Percentiles rank a stretch among this genome's conserved stretches.
These are phyloP conservation scores for Eucalyptus sp. DNA, from an alignment of 345 rosid species.

Conservation along the genomic window DNA sequence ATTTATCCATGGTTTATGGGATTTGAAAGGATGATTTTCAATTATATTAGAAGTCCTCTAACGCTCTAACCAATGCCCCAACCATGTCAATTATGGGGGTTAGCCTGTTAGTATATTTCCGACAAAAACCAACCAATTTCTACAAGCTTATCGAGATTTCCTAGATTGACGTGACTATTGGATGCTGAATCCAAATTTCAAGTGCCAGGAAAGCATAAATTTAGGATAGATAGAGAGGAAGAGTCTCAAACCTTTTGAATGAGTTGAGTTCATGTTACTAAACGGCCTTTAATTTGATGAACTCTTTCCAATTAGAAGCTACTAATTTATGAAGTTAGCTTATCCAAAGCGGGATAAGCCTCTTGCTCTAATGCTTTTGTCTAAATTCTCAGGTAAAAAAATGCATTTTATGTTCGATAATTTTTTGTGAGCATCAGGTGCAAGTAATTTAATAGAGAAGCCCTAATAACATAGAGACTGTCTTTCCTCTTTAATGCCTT, in stretches of 20 bases:
- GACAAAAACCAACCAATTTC: neutral
- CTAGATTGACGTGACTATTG: neutral
- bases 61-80: neutral
- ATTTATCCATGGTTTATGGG: neutral
- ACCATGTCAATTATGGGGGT: neutral
- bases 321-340: slow-evolving; percentile 54
- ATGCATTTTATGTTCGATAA: neutral
- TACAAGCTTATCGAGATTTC: neutral
- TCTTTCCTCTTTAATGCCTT: slow-evolving; percentile 2
- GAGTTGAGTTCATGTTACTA: slow-evolving; percentile 47
- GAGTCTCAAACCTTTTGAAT: slow-evolving; percentile 40
- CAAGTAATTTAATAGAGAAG: neutral
- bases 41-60: neutral
- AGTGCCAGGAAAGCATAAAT: neutral
- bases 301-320: slow-evolving; percentile 13
- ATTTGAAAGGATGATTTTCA: neutral
- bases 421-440: neutral
- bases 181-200: neutral
- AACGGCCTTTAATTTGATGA: slow-evolving; percentile 45
- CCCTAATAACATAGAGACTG: neutral
- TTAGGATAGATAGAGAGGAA: neutral
- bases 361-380: slow-evolving; percentile 45
- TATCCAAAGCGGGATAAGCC: slow-evolving; percentile 53
- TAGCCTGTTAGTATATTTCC: neutral
- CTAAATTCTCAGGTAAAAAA: neutral